Conservation (phyloP, 148 eudicot genomes). For the Polygonum maritimum region DNA sequence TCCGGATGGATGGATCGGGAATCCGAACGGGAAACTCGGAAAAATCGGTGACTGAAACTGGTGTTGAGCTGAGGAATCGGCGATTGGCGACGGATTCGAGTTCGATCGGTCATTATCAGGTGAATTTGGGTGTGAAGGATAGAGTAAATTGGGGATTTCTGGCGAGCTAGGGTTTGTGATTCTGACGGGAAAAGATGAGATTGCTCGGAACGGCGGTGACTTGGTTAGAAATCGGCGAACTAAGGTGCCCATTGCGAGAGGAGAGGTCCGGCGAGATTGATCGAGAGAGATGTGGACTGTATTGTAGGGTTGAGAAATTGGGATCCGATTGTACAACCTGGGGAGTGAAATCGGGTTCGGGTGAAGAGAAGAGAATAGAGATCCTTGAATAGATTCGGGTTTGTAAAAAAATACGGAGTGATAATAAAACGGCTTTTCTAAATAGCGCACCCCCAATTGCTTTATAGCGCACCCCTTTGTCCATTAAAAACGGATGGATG, state of each 20-base stretch:
- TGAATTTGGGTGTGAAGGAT: not conserved
- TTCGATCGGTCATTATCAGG: not conserved
- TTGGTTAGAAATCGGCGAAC: not conserved
- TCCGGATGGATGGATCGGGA: slow-evolving; percentile 22
- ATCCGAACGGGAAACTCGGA: slow-evolving; percentile 24
- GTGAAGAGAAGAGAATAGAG: not conserved
- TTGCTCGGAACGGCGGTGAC: not conserved
- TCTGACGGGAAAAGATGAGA: not conserved
- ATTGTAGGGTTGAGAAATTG: not conserved
- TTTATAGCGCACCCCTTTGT: no score
- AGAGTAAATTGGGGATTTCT: not conserved
- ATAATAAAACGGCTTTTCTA: no score
- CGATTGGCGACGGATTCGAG: not conserved
- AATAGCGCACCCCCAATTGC: no score
- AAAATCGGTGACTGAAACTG: not conserved
- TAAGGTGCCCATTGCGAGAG: not conserved
- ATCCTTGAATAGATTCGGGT: not conserved
- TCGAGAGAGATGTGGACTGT: not conserved
- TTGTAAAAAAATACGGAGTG: not conserved
- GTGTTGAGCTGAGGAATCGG: not conserved
- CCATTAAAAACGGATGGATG: no score
- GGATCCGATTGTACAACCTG: not conserved
- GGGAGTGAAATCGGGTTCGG: not conserved
- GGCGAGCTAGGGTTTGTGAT: not conserved
- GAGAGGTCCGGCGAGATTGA: not conserved